These are phyloP conservation scores for Dipteronia dyeriana DNA, from an alignment of 345 rosid species.

Conservation along the genomic window DNA sequence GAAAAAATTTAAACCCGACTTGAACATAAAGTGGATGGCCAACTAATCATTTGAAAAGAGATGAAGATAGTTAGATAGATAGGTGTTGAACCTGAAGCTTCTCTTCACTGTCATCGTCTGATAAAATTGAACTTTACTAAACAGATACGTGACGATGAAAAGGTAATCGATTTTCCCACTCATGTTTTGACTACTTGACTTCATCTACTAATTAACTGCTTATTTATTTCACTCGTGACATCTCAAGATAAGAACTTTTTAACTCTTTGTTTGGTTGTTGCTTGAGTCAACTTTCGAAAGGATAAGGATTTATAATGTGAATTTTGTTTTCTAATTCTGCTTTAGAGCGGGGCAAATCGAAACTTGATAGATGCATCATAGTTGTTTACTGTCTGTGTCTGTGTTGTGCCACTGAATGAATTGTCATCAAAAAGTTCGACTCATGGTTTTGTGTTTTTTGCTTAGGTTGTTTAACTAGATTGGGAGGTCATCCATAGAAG, in stretches of 20 bases:
- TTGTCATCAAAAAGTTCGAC: too few relatives aligned
- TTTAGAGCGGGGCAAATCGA: neutral
- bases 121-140: too few relatives aligned
- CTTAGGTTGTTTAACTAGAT: conserved; percentile 3
- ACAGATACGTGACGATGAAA: neutral
- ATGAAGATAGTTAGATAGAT: too few relatives aligned
- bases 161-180: neutral
- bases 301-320: neutral
- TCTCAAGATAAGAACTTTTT: neutral
- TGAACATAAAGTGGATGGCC: neutral
- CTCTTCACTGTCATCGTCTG: neutral
- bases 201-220: neutral
- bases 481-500: conserved; percentile 1
- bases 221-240: neutral
- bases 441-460: neutral
- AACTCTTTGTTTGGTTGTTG: neutral
- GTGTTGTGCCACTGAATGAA: too few relatives aligned
- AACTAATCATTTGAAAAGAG: neutral
- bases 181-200: neutral
- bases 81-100: neutral
- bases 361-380: neutral
- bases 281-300: neutral
- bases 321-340: neutral
- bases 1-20: too few relatives aligned
- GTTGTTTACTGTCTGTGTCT: too few relatives aligned